Conservation (phyloP, 768 basidiomycete species). For the Pilatotrama ljubarskyi region DNA sequence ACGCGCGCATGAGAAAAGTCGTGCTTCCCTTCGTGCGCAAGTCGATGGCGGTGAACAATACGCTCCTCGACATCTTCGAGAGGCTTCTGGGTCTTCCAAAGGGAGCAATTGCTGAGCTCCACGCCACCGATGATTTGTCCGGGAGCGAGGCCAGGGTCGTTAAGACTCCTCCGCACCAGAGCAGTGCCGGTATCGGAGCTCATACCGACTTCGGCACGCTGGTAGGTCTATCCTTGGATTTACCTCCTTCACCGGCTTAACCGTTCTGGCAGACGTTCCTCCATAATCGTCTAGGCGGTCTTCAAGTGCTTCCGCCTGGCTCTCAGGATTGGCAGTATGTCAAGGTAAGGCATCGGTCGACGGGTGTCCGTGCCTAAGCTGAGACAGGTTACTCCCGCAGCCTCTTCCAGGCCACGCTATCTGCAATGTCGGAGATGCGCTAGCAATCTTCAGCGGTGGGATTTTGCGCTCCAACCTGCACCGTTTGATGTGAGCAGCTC, state of each 20-base stretch:
- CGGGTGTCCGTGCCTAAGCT: neutral
- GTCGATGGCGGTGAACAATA: slow-evolving; percentile 56
- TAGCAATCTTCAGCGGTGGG: slow-evolving; percentile 47
- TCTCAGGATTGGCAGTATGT: slow-evolving; percentile 42
- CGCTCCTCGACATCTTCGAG: slow-evolving; percentile 57
- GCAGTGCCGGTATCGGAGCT: slow-evolving; percentile 47
- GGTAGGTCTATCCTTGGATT: slow-evolving; percentile 36
- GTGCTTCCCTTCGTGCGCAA: slow-evolving; percentile 59
- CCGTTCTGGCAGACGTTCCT: slow-evolving; percentile 34
- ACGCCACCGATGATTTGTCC: slow-evolving; percentile 47
- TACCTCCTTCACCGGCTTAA: slow-evolving; percentile 8
- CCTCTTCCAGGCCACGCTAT: slow-evolving; percentile 46
- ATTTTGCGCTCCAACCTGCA: slow-evolving; percentile 46
- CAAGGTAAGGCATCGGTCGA: slow-evolving; percentile 32
- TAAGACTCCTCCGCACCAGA: slow-evolving; percentile 41
- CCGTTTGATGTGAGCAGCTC: slow-evolving; percentile 39
- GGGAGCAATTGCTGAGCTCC: slow-evolving; percentile 46
- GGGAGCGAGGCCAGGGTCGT: slow-evolving; percentile 60
- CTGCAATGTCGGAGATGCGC: slow-evolving; percentile 48
- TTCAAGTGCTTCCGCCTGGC: slow-evolving; percentile 45
- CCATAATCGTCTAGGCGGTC: slow-evolving; percentile 45
- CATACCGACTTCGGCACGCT: slow-evolving; percentile 80
- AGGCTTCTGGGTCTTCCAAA: slow-evolving; percentile 52
- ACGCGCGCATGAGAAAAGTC: slow-evolving; percentile 48
- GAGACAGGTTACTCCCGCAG: slow-evolving; percentile 22